These are phyloP conservation scores for Cyclotella kingstonii DNA, from an alignment of 108 stramenopile species.

Conservation along the genomic window DNA sequence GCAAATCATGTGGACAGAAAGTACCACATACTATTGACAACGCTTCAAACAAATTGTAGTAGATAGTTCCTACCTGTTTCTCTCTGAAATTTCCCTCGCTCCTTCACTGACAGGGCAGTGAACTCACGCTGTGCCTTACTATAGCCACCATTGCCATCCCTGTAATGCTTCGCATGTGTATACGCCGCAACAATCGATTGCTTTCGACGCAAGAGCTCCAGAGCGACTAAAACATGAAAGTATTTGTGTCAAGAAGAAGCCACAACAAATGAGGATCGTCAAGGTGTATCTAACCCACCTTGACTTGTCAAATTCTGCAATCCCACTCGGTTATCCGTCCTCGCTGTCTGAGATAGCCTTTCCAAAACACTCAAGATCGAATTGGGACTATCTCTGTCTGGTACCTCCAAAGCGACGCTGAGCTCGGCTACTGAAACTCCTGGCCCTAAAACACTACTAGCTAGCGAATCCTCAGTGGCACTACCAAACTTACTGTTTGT, in stretches of 20 bases:
- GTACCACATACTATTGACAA: too few relatives aligned
- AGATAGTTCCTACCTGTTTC: slow-evolving; percentile 50
- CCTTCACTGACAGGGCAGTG: slow-evolving; percentile 49
- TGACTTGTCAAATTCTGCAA: slow-evolving; percentile 77
- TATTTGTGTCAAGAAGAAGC: neutral
- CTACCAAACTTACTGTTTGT: slow-evolving; percentile 11
- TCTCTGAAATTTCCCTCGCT: slow-evolving; percentile 81
- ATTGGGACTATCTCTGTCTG: slow-evolving; percentile 69
- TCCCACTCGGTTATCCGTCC: slow-evolving; percentile 71
- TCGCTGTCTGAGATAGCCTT: slow-evolving; percentile 52
- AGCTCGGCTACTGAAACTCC: slow-evolving; percentile 72
- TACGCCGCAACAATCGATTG: slow-evolving; percentile 65
- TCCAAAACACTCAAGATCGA: slow-evolving; percentile 60
- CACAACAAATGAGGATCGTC: neutral
- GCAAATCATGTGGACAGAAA: too few relatives aligned
- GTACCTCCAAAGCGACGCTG: slow-evolving; percentile 68
- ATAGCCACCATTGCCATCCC: too few relatives aligned
- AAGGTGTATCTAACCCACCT: slow-evolving; percentile 7
- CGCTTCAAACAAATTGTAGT: too few relatives aligned
- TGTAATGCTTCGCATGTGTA: slow-evolving; percentile 52
- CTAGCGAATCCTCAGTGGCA: slow-evolving; percentile 4
- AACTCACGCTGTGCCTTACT: slow-evolving; percentile 61
- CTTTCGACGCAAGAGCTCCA: slow-evolving; percentile 76
- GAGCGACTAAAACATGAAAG: slow-evolving; percentile 42
- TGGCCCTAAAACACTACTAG: slow-evolving; percentile 49